Percentiles rank a stretch among this genome's conserved stretches.
These are phyloP conservation scores for Polytrichum formosum DNA, from an alignment of 225 moss, liverwort and hornwort species.

Conservation along the genomic window DNA sequence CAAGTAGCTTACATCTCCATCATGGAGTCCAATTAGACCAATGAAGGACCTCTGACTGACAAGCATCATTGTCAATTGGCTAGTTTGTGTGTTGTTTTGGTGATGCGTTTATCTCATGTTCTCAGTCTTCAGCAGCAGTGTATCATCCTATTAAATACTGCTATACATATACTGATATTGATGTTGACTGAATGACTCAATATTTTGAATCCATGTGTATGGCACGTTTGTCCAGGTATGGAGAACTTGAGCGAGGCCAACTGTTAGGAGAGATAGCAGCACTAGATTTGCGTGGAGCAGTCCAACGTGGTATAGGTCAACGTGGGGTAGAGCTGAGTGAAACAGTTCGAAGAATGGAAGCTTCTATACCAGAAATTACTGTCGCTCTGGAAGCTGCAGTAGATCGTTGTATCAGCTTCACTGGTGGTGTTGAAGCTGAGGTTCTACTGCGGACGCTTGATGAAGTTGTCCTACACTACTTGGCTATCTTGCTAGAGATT, in stretches of 20 bases:
- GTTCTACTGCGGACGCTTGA: constrained; percentile 78
- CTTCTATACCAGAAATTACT: constrained; percentile 76
- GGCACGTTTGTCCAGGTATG: constrained; percentile 57
- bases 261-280: constrained; percentile 62
- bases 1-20: too few species aligned
- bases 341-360: constrained; percentile 93
- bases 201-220: too few species aligned
- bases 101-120: background rate
- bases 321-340: constrained; percentile 97
- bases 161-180: too few species aligned
- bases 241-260: constrained; percentile 87
- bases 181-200: too few species aligned
- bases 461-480: constrained; percentile 87
- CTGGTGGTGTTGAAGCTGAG: constrained; percentile 95
- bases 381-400: constrained; percentile 84
- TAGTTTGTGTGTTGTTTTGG: too few species aligned
- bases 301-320: constrained; percentile 83
- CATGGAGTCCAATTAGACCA: too few species aligned
- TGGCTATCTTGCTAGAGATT: constrained; percentile 74
- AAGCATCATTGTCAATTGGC: too few species aligned
- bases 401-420: constrained; percentile 84
- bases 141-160: too few species aligned
- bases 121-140: too few species aligned
- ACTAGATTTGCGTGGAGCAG: constrained; percentile 79
- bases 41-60: too few species aligned